Evolutionary conservation across 2,329 filamentous ascomycete genomes (phyloP).

Genomic region (Pseudocercospora cruenta): DNA sequence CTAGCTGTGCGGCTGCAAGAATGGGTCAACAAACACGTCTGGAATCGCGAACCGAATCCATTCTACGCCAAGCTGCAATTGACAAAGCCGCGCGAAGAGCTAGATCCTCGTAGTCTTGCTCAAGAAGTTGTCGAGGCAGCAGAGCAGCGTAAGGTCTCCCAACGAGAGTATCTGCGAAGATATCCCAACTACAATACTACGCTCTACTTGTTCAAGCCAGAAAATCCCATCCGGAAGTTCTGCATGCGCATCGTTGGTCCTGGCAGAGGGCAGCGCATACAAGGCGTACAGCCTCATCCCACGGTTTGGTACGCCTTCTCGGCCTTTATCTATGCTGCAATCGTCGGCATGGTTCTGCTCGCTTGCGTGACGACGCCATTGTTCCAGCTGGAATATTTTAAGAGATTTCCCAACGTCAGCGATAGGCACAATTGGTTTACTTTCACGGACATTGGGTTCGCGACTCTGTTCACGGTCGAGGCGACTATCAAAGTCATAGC

Average conservation of each 20-base stretch:
- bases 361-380: conserved; percentile 93
- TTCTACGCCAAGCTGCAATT: conserved; percentile 86
- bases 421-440: conserved; percentile 85
- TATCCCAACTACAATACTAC: conserved; percentile 93
- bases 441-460: conserved; percentile 90
- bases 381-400: conserved; percentile 86
- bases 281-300: conserved; percentile 87
- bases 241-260: conserved; percentile 92
- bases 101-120: conserved; percentile 86
- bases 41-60: conserved; percentile 76
- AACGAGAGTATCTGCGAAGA: conserved; percentile 84
- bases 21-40: conserved; percentile 34
- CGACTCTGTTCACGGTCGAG: conserved; percentile 81
- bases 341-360: conserved; percentile 96
- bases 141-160: conserved; percentile 79
- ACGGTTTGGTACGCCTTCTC: conserved; percentile 92
- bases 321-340: conserved; percentile 88
- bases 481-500: conserved; percentile 90
- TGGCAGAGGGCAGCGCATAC: conserved; percentile 81
- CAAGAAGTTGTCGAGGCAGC: conserved; percentile 85
- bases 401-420: conserved; percentile 31
- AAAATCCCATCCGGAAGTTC: conserved; percentile 75
- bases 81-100: conserved; percentile 70
- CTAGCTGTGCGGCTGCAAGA: conserved; percentile 32
- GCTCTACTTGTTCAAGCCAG: conserved; percentile 80